Percentiles rank a stretch among this genome's conserved stretches.
phyloP scores from a whole-genome alignment of 805 yeast genomes.

The Scheffersomyces lignosus region DNA sequence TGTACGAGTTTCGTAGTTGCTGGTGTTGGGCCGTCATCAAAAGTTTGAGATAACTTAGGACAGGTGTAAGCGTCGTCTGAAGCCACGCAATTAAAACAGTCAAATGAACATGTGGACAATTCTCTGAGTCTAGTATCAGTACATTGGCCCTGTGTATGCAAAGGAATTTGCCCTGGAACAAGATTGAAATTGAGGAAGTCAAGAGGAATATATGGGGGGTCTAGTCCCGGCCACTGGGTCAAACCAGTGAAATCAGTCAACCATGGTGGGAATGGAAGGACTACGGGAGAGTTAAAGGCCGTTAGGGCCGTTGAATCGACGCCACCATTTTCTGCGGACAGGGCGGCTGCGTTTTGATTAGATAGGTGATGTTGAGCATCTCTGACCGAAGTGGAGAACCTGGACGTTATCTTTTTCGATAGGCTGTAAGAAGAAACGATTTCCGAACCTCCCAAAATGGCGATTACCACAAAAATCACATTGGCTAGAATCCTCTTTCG shows the following conservation, averaged over 20 bases:
- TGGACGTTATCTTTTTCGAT: background rate
- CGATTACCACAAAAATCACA: too few relatives aligned
- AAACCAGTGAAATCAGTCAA: constrained; percentile 71
- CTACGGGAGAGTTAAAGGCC: background rate
- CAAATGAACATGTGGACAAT: constrained; percentile 65
- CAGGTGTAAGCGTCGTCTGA: constrained; percentile 79
- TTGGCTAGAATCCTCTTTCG: too few relatives aligned
- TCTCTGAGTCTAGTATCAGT: constrained; percentile 35
- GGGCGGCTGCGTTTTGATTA: too few relatives aligned
- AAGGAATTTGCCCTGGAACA: constrained; percentile 47
- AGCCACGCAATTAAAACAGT: constrained; percentile 76
- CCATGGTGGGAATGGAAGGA: constrained; percentile 77
- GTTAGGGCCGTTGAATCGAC: too few relatives aligned
- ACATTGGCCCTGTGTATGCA: constrained; percentile 62
- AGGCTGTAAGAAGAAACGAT: background rate
- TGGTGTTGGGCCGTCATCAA: constrained; percentile 93
- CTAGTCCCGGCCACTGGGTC: constrained; percentile 76
- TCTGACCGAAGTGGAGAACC: too few relatives aligned
- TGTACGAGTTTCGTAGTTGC: constrained; percentile 62
- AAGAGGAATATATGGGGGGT: constrained; percentile 86
- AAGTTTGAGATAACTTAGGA: constrained; percentile 74
- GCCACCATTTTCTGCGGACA: too few relatives aligned
- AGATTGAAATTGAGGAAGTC: constrained; percentile 60
- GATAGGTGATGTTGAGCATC: too few relatives aligned
- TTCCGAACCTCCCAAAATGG: background rate